These are phyloP conservation scores for Debaryomyces maramus DNA, from an alignment of 805 yeast genomes.

Conservation along the genomic window DNA sequence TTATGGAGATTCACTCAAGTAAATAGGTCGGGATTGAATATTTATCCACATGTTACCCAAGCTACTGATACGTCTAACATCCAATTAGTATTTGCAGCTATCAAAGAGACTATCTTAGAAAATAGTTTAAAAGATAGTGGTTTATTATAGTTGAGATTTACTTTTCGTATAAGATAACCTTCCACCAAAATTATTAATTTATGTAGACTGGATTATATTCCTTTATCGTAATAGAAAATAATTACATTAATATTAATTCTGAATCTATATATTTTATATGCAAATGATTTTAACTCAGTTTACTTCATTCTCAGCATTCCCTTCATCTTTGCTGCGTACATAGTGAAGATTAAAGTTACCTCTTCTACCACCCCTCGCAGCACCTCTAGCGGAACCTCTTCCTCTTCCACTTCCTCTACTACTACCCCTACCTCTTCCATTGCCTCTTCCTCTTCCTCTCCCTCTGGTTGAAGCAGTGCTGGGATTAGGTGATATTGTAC, in stretches of 20 bases:
- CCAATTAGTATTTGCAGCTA: slow-evolving; percentile 80
- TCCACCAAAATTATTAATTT: neutral
- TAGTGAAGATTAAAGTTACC: slow-evolving; percentile 26
- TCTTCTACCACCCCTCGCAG: slow-evolving; percentile 20
- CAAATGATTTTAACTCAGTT: neutral
- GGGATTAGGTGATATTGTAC: too few relatives aligned
- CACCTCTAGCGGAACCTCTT: slow-evolving; percentile 17
- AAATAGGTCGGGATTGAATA: slow-evolving; percentile 75
- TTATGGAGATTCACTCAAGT: slow-evolving; percentile 86
- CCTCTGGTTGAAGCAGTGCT: neutral
- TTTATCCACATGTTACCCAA: slow-evolving; percentile 90
- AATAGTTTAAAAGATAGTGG: slow-evolving; percentile 78
- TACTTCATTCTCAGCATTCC: neutral
- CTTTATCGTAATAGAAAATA: too few relatives aligned
- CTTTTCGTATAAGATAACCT: neutral
- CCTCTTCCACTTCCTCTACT: slow-evolving; percentile 9
- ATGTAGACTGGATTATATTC: too few relatives aligned
- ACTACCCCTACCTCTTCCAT: slow-evolving; percentile 13
- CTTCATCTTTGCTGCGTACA: slow-evolving; percentile 19
- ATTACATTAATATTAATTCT: neutral
- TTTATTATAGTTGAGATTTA: slow-evolving; percentile 39
- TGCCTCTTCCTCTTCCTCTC: slow-evolving; percentile 12
- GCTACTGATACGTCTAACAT: slow-evolving; percentile 93
- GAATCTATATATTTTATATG: slow-evolving; percentile 1
- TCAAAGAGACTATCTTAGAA: slow-evolving; percentile 75